Percentiles rank a stretch among this genome's conserved stretches.
Evolutionary conservation across 1,284 basidiomycete species (phyloP).

Genomic region (Phylloporus gajari): DNA sequence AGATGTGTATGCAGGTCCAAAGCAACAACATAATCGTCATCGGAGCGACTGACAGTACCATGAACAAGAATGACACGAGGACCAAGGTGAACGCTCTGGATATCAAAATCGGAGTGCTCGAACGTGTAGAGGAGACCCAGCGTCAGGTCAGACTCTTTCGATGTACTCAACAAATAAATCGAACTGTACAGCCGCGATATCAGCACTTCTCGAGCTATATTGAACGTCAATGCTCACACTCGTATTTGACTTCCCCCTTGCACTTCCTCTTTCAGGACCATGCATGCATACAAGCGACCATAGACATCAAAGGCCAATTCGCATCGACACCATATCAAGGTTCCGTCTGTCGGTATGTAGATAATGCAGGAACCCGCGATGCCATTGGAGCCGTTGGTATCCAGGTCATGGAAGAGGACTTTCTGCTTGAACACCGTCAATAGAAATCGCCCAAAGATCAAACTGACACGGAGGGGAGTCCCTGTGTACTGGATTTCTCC

Average conservation of each 20-base stretch:
- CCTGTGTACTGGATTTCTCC: constrained; percentile 29
- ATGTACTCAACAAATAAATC: not conserved
- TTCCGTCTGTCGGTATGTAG: constrained; percentile 16
- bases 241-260: not conserved
- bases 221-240: not conserved
- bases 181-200: not conserved
- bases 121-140: no score
- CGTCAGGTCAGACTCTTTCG: no score
- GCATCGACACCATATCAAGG: constrained; percentile 23
- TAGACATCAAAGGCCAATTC: constrained; percentile 25
- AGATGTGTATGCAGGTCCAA: constrained; percentile 28
- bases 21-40: constrained; percentile 16
- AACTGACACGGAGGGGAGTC: not conserved
- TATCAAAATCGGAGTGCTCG: constrained; percentile 15
- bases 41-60: not conserved
- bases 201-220: not conserved
- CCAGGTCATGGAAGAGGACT: constrained; percentile 33
- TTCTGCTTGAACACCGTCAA: constrained; percentile 25
- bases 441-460: constrained; percentile 32
- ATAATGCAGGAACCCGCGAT: constrained; percentile 19
- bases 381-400: constrained; percentile 17
- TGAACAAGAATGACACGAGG: constrained; percentile 22
- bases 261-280: constrained; percentile 18
- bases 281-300: constrained; percentile 27
- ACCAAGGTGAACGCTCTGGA: no score